Evolutionary conservation across 2,329 filamentous ascomycete species (phyloP).

Genomic region (Monosporascus ibericus): DNA sequence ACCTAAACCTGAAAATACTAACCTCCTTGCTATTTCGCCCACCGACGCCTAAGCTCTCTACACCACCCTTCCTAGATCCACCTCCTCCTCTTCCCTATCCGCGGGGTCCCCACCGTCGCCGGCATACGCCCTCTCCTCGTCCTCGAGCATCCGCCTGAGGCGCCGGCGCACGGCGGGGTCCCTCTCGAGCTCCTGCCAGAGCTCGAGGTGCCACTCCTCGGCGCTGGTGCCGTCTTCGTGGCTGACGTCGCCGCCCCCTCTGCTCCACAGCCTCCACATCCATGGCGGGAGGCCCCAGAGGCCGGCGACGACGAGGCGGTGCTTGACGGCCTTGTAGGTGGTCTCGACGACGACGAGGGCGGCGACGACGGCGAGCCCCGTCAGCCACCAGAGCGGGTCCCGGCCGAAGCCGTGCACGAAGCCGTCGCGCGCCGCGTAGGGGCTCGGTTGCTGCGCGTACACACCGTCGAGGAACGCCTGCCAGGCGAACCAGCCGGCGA

Average conservation of each 20-base stretch:
- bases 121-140: slow-evolving; percentile 9
- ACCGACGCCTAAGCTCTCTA: too few species aligned
- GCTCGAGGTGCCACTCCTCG: slow-evolving; percentile 46
- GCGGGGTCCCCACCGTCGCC: background rate
- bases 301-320: slow-evolving; percentile 38
- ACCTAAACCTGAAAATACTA: too few species aligned
- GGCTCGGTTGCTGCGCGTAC: slow-evolving; percentile 46
- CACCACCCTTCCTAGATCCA: too few species aligned
- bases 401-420: slow-evolving; percentile 62
- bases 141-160: slow-evolving; percentile 28
- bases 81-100: background rate
- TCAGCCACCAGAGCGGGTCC: slow-evolving; percentile 69
- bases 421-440: slow-evolving; percentile 63
- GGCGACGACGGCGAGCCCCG: slow-evolving; percentile 50
- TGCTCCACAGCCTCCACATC: slow-evolving; percentile 39
- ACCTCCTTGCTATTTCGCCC: too few species aligned
- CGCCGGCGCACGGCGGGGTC: slow-evolving; percentile 38
- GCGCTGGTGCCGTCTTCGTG: slow-evolving; percentile 22
- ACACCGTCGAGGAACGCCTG: slow-evolving; percentile 61
- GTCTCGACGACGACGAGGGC: slow-evolving; percentile 61
- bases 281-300: slow-evolving; percentile 25
- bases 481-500: slow-evolving; percentile 67
- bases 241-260: slow-evolving; percentile 8
- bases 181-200: slow-evolving; percentile 55
- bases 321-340: slow-evolving; percentile 44